phyloP scores from a whole-genome alignment of 331 rosid species.

The Quercus tomentella region DNA sequence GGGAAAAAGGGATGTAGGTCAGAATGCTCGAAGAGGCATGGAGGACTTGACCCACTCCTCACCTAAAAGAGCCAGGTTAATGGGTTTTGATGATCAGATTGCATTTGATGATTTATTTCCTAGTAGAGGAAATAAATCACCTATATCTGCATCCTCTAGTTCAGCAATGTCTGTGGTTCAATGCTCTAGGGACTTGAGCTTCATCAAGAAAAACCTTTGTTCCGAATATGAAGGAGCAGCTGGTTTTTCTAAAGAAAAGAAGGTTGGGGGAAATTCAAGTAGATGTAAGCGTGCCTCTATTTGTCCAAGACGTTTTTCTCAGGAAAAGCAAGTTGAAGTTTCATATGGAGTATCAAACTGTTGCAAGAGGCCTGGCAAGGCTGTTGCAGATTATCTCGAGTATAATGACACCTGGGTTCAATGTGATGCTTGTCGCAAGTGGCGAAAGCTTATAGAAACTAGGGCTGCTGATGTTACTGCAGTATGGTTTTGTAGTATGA shows the following conservation, averaged over 20 bases:
- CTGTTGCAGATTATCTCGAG: constrained; percentile 27
- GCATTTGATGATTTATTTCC: constrained; percentile 32
- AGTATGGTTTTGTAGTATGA: constrained; percentile 98
- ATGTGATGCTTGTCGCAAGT: constrained; percentile 89
- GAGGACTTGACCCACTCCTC: constrained; percentile 37
- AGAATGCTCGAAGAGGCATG: constrained; percentile 29
- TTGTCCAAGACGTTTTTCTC: constrained; percentile 26
- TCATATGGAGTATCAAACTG: constrained; percentile 31
- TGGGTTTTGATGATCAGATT: constrained; percentile 27
- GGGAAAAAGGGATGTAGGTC: constrained; percentile 43
- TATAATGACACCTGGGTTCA: constrained; percentile 81
- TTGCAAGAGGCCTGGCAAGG: constrained; percentile 25
- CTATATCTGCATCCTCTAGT: constrained; percentile 38
- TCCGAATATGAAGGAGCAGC: constrained; percentile 44
- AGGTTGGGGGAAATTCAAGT: constrained; percentile 24
- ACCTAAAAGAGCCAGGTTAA: constrained; percentile 61
- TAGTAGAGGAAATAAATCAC: constrained; percentile 37
- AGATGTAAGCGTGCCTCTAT: constrained; percentile 29
- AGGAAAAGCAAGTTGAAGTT: constrained; percentile 29
- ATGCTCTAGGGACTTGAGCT: constrained; percentile 52
- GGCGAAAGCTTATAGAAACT: constrained; percentile 80
- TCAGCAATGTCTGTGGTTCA: constrained; percentile 30
- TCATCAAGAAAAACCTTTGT: constrained; percentile 49
- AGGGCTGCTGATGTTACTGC: constrained; percentile 45
- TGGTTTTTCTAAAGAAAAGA: constrained; percentile 25